Conservation (phyloP, 2,329 filamentous ascomycete species). For the Fusarium goolgardi region DNA sequence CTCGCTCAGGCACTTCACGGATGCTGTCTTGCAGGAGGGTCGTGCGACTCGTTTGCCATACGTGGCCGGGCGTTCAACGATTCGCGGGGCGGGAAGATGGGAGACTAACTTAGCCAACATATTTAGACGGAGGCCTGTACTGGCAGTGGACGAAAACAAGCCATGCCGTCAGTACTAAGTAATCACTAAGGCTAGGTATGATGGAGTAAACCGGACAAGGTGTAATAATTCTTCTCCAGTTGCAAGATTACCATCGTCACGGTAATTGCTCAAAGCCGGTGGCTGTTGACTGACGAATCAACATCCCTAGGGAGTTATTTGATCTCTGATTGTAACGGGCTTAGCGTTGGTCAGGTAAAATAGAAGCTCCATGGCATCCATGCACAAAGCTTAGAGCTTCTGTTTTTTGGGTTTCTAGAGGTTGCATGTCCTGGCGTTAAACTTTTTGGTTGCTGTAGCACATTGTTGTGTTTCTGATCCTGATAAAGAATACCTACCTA, state of each 20-base stretch:
- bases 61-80: not conserved
- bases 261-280: conserved; percentile 36
- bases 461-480: conserved; percentile 9
- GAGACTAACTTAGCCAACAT: conserved; percentile 33
- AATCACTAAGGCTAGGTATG: not conserved
- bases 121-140: conserved; percentile 32
- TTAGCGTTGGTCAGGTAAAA: conserved; percentile 27
- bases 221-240: conserved; percentile 34
- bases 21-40: conserved; percentile 31
- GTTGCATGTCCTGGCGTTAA: conserved; percentile 14
- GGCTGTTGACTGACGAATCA: conserved; percentile 35
- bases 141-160: conserved; percentile 30
- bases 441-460: conserved; percentile 23
- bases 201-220: not conserved
- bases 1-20: conserved; percentile 20
- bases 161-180: conserved; percentile 13
- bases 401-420: not conserved
- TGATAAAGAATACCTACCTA: not conserved
- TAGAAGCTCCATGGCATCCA: conserved; percentile 18
- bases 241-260: conserved; percentile 43
- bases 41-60: conserved; percentile 29
- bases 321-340: conserved; percentile 37
- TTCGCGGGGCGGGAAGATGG: conserved; percentile 35
- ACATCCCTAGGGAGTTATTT: conserved; percentile 5
- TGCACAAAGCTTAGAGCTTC: conserved; percentile 9